Evolutionary conservation across 2,329 filamentous ascomycete species (phyloP).

Genomic region (Hymenoscyphus salicellus): DNA sequence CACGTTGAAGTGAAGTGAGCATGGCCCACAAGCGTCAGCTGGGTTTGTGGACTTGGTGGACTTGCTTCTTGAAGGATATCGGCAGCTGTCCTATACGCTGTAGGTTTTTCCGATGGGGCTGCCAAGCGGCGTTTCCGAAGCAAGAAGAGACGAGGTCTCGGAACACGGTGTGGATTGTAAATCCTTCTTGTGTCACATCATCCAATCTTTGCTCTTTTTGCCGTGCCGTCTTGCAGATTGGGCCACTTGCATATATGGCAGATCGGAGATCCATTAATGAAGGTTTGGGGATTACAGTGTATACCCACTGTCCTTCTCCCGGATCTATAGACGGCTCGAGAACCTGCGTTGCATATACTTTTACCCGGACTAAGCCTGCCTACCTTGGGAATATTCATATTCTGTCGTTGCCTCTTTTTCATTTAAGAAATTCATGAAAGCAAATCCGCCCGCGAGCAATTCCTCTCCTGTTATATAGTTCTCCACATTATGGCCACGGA

Average conservation of each 20-base stretch:
- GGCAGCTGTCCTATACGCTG: conserved; percentile 21
- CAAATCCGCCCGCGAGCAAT: not conserved
- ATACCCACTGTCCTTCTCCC: not conserved
- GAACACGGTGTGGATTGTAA: not conserved
- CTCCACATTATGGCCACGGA: conserved; percentile 23
- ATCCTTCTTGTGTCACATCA: conserved; percentile 6
- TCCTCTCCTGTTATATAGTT: not conserved
- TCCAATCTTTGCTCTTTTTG: conserved; percentile 5
- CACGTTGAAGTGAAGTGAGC: not conserved
- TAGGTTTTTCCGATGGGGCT: not conserved
- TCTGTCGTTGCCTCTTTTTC: not conserved
- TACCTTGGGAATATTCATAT: not conserved
- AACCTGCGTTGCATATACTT: conserved; percentile 2
- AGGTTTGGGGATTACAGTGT: conserved; percentile 4
- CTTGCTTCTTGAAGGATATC: conserved; percentile 1
- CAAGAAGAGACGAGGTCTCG: not conserved
- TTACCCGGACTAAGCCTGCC: not conserved
- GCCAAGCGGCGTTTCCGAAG: conserved; percentile 3
- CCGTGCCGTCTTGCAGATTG: conserved; percentile 10
- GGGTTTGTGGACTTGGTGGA: not conserved
- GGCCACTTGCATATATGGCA: conserved; percentile 7
- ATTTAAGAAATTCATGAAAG: not conserved
- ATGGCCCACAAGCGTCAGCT: conserved; percentile 2
- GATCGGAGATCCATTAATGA: not conserved
- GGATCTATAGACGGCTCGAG: not conserved